Evolutionary conservation across 176 grass and related monocot species (phyloP), one percentile per base, ranked within the genome.

Genomic region (Oryza glaberrima): DNA sequence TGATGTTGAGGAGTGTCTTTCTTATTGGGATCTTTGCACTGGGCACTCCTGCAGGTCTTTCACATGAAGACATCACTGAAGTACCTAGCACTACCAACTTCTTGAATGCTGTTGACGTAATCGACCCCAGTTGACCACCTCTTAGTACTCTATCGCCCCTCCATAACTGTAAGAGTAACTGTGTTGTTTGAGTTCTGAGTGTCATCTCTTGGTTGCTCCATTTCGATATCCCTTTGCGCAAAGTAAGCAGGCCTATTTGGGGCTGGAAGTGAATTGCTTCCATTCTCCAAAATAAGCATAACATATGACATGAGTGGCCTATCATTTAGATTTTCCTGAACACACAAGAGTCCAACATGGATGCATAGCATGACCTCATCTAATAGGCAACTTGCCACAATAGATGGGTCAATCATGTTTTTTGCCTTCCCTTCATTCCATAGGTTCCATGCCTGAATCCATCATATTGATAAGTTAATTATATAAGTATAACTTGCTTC

Each of bases 301-400:
- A 87, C 72, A 32, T 7, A 35, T 6, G 68, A 43, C 67, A 87
- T 87, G 5, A 66, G 43, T 14, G 89, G 89, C 26, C 89, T 75
- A 70, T 84, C 80, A 60, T 92, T 45, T 7, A 66, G 76, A 12
- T 73, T 79, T 35, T 93, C 88, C 25, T 88, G 88, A 15, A 93
- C 85, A 19, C 91, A 90, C 25, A 90, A 34, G 11, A 93, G 77
- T 6, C 15, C 85, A 20, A 79, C 40, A 2, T 93, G 83, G 51
- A 90, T 32, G 51, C 88, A 90, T 13, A 80, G 63, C 7, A 77
- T 5, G 46, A 46, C 69, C 78, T 88, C 91, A 20, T 32, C 77
- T 28, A 28, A 28, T 1, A 28, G 30, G 65, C 81, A 90, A 14
- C 15, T 65, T 11, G 63, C 36, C 40, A 26, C 38, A 46, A 90